Conservation (phyloP, 345 rosid genomes). For the Chamaenerion angustifolium region DNA sequence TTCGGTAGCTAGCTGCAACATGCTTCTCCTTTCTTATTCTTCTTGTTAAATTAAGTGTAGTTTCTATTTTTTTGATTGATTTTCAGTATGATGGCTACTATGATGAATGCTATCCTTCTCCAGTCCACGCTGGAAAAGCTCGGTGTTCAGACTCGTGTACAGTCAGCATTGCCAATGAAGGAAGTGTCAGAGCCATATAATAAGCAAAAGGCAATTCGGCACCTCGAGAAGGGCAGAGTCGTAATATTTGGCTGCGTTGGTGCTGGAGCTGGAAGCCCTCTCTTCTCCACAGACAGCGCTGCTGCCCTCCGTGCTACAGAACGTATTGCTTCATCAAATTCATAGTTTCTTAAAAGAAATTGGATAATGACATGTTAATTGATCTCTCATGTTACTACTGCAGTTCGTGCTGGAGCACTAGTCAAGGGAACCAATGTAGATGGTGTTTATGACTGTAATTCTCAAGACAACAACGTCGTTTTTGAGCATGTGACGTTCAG, state of each 20-base stretch:
- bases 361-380: neutral
- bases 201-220: constrained; percentile 62
- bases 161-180: constrained; percentile 53
- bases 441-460: constrained; percentile 61
- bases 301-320: constrained; percentile 87
- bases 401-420: constrained; percentile 79
- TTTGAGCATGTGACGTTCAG: constrained; percentile 63
- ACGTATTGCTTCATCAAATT: constrained; percentile 23
- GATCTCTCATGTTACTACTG: neutral
- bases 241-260: constrained; percentile 92
- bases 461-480: constrained; percentile 44
- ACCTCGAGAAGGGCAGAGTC: constrained; percentile 90
- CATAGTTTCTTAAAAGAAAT: neutral
- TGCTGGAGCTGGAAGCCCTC: constrained; percentile 73
- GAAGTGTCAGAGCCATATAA: constrained; percentile 80
- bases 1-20: too few species aligned
- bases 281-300: constrained; percentile 84
- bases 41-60: neutral
- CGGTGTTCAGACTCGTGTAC: constrained; percentile 64
- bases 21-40: neutral
- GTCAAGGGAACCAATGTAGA: constrained; percentile 75
- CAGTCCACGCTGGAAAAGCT: constrained; percentile 79
- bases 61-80: constrained; percentile 6
- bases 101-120: constrained; percentile 75
- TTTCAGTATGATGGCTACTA: constrained; percentile 82